Evolutionary conservation across 345 rosid species (phyloP).

Genomic region (Salix caprea): DNA sequence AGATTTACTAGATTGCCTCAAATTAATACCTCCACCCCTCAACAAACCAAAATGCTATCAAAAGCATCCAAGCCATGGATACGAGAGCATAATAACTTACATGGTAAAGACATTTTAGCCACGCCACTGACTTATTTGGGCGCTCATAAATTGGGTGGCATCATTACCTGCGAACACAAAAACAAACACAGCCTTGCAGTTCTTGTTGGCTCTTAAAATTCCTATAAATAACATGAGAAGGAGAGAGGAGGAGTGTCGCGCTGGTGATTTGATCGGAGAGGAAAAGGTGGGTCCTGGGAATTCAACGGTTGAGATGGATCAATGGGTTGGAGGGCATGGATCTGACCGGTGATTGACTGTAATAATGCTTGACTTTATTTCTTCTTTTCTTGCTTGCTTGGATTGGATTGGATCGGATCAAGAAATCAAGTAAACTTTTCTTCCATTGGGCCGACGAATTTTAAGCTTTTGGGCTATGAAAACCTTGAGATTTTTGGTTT

Average conservation of each 20-base stretch:
- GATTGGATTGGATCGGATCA: neutral
- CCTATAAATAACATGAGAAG: neutral
- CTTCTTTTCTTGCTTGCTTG: neutral
- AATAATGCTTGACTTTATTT: too few relatives aligned
- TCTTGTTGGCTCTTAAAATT: neutral
- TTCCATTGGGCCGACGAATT: neutral
- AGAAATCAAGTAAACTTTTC: neutral
- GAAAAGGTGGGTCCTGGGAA: slow-evolving; percentile 7
- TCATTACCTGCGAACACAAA: too few relatives aligned
- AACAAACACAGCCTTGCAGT: neutral
- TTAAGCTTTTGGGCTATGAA: neutral
- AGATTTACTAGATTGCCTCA: too few relatives aligned
- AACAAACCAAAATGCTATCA: too few relatives aligned
- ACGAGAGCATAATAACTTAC: too few relatives aligned
- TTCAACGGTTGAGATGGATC: slow-evolving; percentile 26
- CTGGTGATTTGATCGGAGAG: slow-evolving; percentile 32
- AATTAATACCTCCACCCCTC: too few relatives aligned
- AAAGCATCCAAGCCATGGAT: too few relatives aligned
- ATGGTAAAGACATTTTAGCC: too few relatives aligned
- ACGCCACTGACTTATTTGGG: too few relatives aligned
- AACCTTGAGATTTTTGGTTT: neutral
- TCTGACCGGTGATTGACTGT: slow-evolving; percentile 41
- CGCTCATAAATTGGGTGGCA: too few relatives aligned
- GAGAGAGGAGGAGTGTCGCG: neutral
- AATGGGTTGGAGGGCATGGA: slow-evolving; percentile 37